Base-by-base conservation (phyloP, 139 green algal genomes). In the Chlorella sp. region DNA sequence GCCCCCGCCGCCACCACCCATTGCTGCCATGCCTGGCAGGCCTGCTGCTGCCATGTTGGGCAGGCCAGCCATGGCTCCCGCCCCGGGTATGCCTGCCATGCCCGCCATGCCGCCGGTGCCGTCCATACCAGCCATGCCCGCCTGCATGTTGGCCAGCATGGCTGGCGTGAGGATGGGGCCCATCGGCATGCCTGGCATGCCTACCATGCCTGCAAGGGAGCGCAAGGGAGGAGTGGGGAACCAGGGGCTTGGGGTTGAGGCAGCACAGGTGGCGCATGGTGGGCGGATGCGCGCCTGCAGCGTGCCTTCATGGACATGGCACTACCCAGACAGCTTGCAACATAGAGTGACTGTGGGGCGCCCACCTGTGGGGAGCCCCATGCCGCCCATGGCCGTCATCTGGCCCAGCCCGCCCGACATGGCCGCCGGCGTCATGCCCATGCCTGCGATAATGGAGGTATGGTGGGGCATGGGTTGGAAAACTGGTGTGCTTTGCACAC, bases 361-460 rank as follows among this genome's bases (percentile, higher is more conserved):
- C 41, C 34, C 44, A 84, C 80, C 64, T 84, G n/a, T 48, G 38
- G 70, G 68, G 46, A 86, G 69, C 54, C 73, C 80, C 84, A 87
- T 85, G 77, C 77, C 67, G 11, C 83, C 83, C 86, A 89, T 89
- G 65, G 44, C 86, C 1, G 46, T 68, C 68, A 85, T 64, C 26
- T 72, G 56, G 32, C 38, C 67, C 67, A 40, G 67, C 24, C 24
- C 17, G 76, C 56, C 43, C 73, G 36, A 16, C 76, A 82, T 82
- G 51, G 11, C 51, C 24, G 51, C 51, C 24, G 76, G 76, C 17
- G 72, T 73, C 79, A 84, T 84, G 62, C 79, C 79, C 80, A 90
- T 88, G 83, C 80, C 87, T 75, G 77, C 78, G 32, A n/a, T n/a
- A n/a, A n/a, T n/a, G n/a, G n/a, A n/a, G n/a, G n/a, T n/a, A n/a